Conservation (phyloP, 208 protist species). For the Angomonas deanei region DNA sequence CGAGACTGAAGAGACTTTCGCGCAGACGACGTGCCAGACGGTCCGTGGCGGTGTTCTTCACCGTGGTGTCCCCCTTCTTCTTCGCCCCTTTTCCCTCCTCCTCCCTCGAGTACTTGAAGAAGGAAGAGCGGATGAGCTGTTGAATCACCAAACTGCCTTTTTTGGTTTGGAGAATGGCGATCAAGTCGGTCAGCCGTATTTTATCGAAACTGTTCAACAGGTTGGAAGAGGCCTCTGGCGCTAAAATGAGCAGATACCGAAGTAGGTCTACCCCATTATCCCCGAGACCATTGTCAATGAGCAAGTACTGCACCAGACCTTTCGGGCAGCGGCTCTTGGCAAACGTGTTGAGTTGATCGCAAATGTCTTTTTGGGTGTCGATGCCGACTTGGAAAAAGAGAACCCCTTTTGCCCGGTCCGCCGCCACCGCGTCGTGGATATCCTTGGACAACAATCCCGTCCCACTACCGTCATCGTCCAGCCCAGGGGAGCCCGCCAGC, state of each 20-base stretch:
- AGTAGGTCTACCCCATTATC: conserved; percentile 61
- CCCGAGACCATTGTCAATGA: conserved; percentile 46
- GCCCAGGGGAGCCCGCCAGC: conserved; percentile 23
- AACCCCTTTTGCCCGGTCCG: conserved; percentile 41
- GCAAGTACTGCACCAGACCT: conserved; percentile 60
- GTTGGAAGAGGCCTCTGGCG: conserved; percentile 39
- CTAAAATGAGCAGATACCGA: conserved; percentile 67
- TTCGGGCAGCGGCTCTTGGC: conserved; percentile 29
- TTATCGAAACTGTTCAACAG: conserved; percentile 69
- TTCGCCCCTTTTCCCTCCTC: conserved; percentile 4
- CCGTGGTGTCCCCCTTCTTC: background rate
- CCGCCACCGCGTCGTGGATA: conserved; percentile 30
- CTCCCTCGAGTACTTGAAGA: conserved; percentile 6
- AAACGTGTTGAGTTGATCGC: conserved; percentile 27
- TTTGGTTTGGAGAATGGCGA: conserved; percentile 26
- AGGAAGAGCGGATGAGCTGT: conserved; percentile 58
- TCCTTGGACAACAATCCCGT: conserved; percentile 40
- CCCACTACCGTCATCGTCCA: conserved; percentile 21
- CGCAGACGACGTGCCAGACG: conserved; percentile 55
- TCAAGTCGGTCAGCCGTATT: conserved; percentile 52
- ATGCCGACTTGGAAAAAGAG: conserved; percentile 50
- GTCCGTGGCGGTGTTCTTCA: conserved; percentile 13
- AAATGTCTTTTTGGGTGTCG: conserved; percentile 44
- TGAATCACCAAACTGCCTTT: conserved; percentile 77
- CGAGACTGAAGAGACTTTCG: conserved; percentile 29